These are phyloP conservation scores for Marasmius sp. DNA, from an alignment of 1,284 basidiomycete species.

Conservation along the genomic window DNA sequence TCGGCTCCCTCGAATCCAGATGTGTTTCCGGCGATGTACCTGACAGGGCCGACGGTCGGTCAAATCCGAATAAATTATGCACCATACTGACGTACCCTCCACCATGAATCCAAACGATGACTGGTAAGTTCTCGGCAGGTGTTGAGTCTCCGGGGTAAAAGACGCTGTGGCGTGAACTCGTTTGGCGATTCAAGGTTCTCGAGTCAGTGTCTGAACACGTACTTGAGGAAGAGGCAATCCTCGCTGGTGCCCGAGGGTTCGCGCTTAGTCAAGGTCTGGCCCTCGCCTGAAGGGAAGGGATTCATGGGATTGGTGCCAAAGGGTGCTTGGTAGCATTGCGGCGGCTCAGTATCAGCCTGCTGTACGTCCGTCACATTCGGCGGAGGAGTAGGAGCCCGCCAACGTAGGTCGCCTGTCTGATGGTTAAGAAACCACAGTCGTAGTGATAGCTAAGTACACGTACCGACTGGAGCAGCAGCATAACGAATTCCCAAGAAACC, in stretches of 20 bases:
- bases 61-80: not conserved
- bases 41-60: not conserved
- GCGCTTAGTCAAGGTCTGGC: too few species aligned
- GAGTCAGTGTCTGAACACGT: not conserved
- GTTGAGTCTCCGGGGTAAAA: slow-evolving; percentile 9
- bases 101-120: slow-evolving; percentile 23
- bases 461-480: slow-evolving; percentile 31
- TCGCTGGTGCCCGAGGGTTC: slow-evolving; percentile 6
- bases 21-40: not conserved
- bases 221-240: slow-evolving; percentile 24
- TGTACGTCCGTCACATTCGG: slow-evolving; percentile 15
- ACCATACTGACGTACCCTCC: slow-evolving; percentile 17
- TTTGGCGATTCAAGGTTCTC: too few species aligned
- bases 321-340: slow-evolving; percentile 14
- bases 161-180: slow-evolving; percentile 4
- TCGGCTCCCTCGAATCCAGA: slow-evolving; percentile 13
- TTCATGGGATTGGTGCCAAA: slow-evolving; percentile 6
- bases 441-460: slow-evolving; percentile 3
- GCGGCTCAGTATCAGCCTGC: slow-evolving; percentile 17
- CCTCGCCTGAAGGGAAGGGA: not conserved
- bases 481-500: slow-evolving; percentile 33
- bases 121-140: slow-evolving; percentile 11
- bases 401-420: slow-evolving; percentile 23
- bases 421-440: not conserved
- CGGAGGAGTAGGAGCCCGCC: slow-evolving; percentile 24